Evolutionary conservation across 2,329 filamentous ascomycete genomes (phyloP).

Genomic region (Neodidymelliopsis sp.): DNA sequence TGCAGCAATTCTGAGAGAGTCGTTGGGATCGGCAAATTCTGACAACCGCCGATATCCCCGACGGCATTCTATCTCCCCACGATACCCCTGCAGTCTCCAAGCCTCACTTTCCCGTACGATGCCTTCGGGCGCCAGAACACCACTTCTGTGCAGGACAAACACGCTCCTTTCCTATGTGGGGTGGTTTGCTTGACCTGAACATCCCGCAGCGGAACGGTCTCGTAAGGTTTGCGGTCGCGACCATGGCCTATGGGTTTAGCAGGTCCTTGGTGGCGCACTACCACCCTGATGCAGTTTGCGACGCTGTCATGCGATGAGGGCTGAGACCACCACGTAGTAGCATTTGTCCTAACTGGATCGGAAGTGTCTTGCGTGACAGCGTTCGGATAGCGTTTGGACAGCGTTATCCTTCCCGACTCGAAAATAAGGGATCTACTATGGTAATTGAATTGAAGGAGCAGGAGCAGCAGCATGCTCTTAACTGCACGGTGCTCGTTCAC

Average conservation of each 20-base stretch:
- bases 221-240: background rate
- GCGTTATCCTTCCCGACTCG: too few species aligned
- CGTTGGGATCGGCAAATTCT: background rate
- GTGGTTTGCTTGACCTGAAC: background rate
- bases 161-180: background rate
- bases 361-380: too few species aligned
- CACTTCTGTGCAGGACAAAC: too few species aligned
- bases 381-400: too few species aligned
- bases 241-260: background rate
- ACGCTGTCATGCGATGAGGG: too few species aligned
- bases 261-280: background rate
- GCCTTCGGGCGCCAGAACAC: background rate
- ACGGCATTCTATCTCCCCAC: background rate
- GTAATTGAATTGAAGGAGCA: too few species aligned
- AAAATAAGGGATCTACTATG: too few species aligned
- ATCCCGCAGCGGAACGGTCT: background rate
- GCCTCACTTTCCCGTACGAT: constrained; percentile 2
- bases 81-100: background rate
- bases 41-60: background rate
- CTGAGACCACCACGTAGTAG: too few species aligned
- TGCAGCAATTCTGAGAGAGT: background rate
- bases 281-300: background rate
- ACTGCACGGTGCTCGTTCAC: too few species aligned
- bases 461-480: too few species aligned
- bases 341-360: too few species aligned